These are phyloP conservation scores for Globisporangium heterothallicum DNA, from an alignment of 352 stramenopile genomes.

Conservation along the genomic window DNA sequence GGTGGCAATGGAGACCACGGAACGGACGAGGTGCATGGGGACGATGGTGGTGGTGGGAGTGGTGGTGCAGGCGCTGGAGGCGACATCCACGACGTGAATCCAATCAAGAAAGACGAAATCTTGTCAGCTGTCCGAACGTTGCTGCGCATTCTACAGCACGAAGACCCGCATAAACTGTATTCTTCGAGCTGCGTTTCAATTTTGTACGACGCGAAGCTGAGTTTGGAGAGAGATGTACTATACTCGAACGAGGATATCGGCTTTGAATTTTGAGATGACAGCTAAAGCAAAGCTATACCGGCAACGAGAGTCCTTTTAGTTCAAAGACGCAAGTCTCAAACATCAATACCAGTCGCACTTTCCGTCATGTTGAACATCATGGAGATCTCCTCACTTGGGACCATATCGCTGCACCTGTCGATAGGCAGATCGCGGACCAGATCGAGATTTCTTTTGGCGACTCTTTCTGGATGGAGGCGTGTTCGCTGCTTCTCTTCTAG, in stretches of 20 bases:
- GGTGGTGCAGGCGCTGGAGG: conserved; percentile 18
- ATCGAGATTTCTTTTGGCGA: conserved; percentile 15
- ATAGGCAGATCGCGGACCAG: neutral
- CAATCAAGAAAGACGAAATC: conserved; percentile 78
- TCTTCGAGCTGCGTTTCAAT: conserved; percentile 64
- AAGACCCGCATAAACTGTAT: conserved; percentile 58
- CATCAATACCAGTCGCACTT: too few relatives aligned
- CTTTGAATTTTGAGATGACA: conserved; percentile 40
- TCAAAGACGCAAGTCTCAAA: neutral
- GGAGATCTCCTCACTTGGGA: neutral
- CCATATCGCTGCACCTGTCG: neutral
- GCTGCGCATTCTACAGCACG: conserved; percentile 61
- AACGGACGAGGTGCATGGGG: conserved; percentile 22
- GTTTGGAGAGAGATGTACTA: conserved; percentile 73
- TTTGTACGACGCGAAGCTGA: conserved; percentile 80
- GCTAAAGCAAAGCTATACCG: too few relatives aligned
- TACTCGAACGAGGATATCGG: conserved; percentile 75
- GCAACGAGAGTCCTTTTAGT: neutral
- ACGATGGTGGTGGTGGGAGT: conserved; percentile 16
- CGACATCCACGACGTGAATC: conserved; percentile 78
- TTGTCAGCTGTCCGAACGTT: conserved; percentile 69
- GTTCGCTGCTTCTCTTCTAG: conserved; percentile 15
- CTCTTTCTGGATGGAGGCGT: conserved; percentile 22
- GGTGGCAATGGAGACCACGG: conserved; percentile 16
- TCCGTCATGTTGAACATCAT: too few relatives aligned